Evolutionary conservation across 768 basidiomycete genomes (phyloP).

Genomic region (Kwoniella dejecticola): DNA sequence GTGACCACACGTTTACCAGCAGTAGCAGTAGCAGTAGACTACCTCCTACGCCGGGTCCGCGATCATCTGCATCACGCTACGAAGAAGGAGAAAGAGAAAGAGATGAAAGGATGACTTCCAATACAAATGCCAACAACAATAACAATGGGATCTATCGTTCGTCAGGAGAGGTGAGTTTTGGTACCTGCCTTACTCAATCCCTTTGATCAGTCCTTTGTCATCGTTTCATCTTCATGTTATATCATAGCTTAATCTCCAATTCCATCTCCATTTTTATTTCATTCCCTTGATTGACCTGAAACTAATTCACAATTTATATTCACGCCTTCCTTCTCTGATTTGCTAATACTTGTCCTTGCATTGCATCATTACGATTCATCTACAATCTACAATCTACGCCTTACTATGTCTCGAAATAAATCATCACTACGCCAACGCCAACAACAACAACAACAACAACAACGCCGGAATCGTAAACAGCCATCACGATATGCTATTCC

Average conservation of each 20-base stretch:
- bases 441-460: background rate
- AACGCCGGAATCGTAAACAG: background rate
- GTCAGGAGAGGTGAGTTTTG: conserved; percentile 9
- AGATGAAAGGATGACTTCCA: conserved; percentile 12
- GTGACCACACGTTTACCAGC: background rate
- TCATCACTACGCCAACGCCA: background rate
- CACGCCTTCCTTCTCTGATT: background rate
- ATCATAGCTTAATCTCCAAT: too few relatives aligned
- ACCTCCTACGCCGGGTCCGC: conserved; percentile 6
- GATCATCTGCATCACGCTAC: background rate
- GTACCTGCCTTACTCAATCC: too few relatives aligned
- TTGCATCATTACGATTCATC: background rate
- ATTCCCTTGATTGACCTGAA: background rate
- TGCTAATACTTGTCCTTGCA: background rate
- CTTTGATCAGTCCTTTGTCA: too few relatives aligned
- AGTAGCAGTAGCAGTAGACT: background rate
- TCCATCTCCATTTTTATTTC: background rate
- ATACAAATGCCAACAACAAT: too few relatives aligned
- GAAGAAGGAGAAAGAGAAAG: conserved; percentile 6
- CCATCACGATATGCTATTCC: conserved; percentile 10
- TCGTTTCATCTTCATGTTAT: too few relatives aligned
- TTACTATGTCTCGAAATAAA: background rate
- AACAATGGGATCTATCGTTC: background rate
- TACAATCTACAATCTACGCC: too few relatives aligned
- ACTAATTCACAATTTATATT: background rate